Percentiles rank a stretch among this genome's conserved stretches.
phyloP scores from a whole-genome alignment of 352 stramenopile species.

The Phytophthora lateralis region DNA sequence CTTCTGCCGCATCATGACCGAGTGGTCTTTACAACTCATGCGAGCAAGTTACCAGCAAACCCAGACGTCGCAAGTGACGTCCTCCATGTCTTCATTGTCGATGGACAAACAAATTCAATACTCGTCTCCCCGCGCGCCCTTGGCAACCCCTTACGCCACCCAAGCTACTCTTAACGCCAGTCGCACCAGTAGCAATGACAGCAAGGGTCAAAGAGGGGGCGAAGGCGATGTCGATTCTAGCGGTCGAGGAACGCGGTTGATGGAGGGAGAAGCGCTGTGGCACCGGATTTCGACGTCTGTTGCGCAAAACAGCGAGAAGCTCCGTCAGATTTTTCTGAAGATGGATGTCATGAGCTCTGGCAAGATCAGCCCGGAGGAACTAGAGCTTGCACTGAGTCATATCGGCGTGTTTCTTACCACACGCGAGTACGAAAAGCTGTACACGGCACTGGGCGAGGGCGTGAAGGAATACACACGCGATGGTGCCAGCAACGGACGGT shows the following conservation, averaged over 20 bases:
- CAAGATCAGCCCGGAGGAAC: constrained; percentile 67
- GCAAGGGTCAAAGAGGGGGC: neutral
- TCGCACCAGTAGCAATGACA: constrained; percentile 1
- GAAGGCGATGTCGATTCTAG: constrained; percentile 7
- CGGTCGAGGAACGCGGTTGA: constrained; percentile 12
- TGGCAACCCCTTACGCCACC: constrained; percentile 64
- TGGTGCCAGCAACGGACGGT: constrained; percentile 26
- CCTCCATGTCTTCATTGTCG: constrained; percentile 24
- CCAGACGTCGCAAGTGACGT: constrained; percentile 15
- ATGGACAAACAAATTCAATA: constrained; percentile 30
- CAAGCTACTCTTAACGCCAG: constrained; percentile 27
- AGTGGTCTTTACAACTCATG: constrained; percentile 76
- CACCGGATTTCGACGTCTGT: constrained; percentile 59
- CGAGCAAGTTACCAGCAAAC: constrained; percentile 44
- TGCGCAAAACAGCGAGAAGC: constrained; percentile 61
- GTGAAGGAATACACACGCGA: constrained; percentile 36
- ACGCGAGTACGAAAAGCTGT: constrained; percentile 70
- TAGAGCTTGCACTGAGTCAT: constrained; percentile 72
- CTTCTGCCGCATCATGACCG: constrained; percentile 83
- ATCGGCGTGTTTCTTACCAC: constrained; percentile 75
- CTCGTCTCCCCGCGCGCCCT: constrained; percentile 16
- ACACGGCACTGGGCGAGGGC: constrained; percentile 46
- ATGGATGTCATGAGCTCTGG: constrained; percentile 79
- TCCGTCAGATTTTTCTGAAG: constrained; percentile 77
- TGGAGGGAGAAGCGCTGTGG: constrained; percentile 62